A percentile compares a stretch with the other conserved stretches of the same genome.
Evolutionary conservation across 495 filamentous ascomycete species (phyloP).

Genomic region (Delitschia confertaspora): DNA sequence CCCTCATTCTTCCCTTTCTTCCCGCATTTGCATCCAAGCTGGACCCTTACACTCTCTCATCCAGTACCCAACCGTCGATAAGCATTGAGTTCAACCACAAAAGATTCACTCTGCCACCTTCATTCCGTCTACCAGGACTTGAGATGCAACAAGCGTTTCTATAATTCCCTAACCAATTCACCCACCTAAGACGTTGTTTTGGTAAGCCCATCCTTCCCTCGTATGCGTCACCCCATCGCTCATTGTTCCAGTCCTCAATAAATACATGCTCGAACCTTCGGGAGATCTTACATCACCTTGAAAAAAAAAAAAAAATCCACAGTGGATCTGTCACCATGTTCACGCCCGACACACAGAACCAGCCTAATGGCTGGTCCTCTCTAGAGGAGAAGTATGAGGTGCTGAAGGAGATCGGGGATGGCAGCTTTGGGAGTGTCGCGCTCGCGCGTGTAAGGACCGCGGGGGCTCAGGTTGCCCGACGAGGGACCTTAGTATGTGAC

Average conservation of each 20-base stretch:
- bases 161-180: neutral
- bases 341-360: slow-evolving; percentile 30
- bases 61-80: slow-evolving; percentile 22
- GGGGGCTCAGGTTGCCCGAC: slow-evolving; percentile 76
- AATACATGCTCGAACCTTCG: no score
- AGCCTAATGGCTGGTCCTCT: slow-evolving; percentile 33
- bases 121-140: slow-evolving; percentile 2
- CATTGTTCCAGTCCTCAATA: slow-evolving; percentile 7
- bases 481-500: slow-evolving; percentile 73
- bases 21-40: slow-evolving; percentile 27
- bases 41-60: slow-evolving; percentile 29
- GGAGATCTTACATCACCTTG: no score
- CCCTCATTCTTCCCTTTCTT: slow-evolving; percentile 24
- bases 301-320: no score
- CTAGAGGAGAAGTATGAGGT: slow-evolving; percentile 81
- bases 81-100: slow-evolving; percentile 15
- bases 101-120: slow-evolving; percentile 5
- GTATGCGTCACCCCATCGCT: neutral
- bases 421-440: slow-evolving; percentile 94
- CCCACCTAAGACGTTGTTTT: slow-evolving; percentile 1
- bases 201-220: neutral
- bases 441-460: slow-evolving; percentile 84
- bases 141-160: slow-evolving; percentile 14
- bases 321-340: slow-evolving; percentile 13
- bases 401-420: slow-evolving; percentile 96